A percentile compares a stretch with the other conserved stretches of the same genome.
Evolutionary conservation across 257 asterid genomes (phyloP).

Genomic region (Nemophila menziesii): DNA sequence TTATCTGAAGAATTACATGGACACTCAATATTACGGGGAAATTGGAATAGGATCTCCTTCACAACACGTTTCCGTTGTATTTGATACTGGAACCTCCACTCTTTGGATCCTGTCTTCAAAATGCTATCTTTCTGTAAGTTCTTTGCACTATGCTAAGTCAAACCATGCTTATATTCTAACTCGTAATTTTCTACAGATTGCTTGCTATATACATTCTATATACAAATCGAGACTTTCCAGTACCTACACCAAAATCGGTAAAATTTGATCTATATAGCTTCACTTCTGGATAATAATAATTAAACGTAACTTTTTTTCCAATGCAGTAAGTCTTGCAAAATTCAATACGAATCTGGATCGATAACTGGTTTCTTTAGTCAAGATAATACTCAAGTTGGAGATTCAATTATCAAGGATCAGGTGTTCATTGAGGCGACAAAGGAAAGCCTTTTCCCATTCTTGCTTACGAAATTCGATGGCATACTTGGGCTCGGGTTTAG

Average conservation of each 20-base stretch:
- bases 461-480: slow-evolving; percentile 24
- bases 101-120: slow-evolving; percentile 32
- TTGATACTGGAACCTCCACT: slow-evolving; percentile 29
- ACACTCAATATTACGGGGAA: slow-evolving; percentile 21
- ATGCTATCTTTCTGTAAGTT: slow-evolving; percentile 26
- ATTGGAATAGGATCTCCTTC: slow-evolving; percentile 27
- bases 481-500: slow-evolving; percentile 32
- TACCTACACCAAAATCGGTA: slow-evolving; percentile 20
- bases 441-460: slow-evolving; percentile 19
- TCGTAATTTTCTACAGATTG: slow-evolving; percentile 7
- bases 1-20: slow-evolving; percentile 18
- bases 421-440: slow-evolving; percentile 22
- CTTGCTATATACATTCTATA: slow-evolving; percentile 22
- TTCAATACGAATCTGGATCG: slow-evolving; percentile 21
- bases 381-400: slow-evolving; percentile 19
- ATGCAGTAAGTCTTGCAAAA: slow-evolving; percentile 16
- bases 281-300: neutral
- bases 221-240: slow-evolving; percentile 18
- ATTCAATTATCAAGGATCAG: slow-evolving; percentile 15
- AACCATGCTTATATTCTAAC: neutral
- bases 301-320: neutral
- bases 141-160: neutral
- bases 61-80: slow-evolving; percentile 21
- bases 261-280: too few relatives aligned
- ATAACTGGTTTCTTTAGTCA: slow-evolving; percentile 24